A percentile compares a stretch with the other conserved stretches of the same genome.
These are phyloP conservation scores for Cyclanthera cordifolia DNA, from an alignment of 306 rosid genomes.

Conservation along the genomic window DNA sequence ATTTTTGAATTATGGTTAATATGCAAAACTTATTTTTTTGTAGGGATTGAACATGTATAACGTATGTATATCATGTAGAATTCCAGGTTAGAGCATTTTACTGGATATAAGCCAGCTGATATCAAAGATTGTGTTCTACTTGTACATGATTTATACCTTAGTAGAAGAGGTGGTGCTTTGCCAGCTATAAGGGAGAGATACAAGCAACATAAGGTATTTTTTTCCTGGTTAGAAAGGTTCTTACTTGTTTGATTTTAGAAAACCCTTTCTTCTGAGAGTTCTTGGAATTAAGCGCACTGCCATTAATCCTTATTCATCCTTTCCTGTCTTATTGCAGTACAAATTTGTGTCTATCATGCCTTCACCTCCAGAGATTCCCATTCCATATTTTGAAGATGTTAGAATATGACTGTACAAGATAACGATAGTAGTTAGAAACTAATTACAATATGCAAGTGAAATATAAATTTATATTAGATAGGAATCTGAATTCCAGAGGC, in stretches of 20 bases:
- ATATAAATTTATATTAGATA: conserved; percentile 11
- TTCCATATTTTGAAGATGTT: conserved; percentile 37
- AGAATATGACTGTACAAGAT: conserved; percentile 9
- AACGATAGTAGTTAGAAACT: conserved; percentile 4
- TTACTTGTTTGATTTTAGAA: background rate
- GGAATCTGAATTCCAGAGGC: conserved; percentile 10
- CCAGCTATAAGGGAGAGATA: conserved; percentile 41
- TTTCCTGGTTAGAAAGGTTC: background rate
- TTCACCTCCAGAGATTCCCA: conserved; percentile 64
- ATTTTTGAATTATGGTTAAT: background rate
- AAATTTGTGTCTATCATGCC: conserved; percentile 53
- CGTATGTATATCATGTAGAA: conserved; percentile 30
- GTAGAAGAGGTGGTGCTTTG: conserved; percentile 57
- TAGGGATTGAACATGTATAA: conserved; percentile 12
- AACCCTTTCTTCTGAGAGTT: background rate
- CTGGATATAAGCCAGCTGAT: conserved; percentile 53
- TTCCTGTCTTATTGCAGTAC: conserved; percentile 35
- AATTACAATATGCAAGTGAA: background rate
- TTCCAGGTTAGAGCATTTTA: conserved; percentile 25
- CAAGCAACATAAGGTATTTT: conserved; percentile 31
- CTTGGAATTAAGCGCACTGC: background rate
- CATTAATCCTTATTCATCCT: background rate
- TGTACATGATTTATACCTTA: conserved; percentile 60
- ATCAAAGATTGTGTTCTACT: conserved; percentile 51
- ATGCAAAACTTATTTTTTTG: background rate